Percentiles rank a stretch among this genome's conserved stretches.
These are phyloP conservation scores for Diaporthe sp. DNA, from an alignment of 2,329 filamentous ascomycete species.

Conservation along the genomic window DNA sequence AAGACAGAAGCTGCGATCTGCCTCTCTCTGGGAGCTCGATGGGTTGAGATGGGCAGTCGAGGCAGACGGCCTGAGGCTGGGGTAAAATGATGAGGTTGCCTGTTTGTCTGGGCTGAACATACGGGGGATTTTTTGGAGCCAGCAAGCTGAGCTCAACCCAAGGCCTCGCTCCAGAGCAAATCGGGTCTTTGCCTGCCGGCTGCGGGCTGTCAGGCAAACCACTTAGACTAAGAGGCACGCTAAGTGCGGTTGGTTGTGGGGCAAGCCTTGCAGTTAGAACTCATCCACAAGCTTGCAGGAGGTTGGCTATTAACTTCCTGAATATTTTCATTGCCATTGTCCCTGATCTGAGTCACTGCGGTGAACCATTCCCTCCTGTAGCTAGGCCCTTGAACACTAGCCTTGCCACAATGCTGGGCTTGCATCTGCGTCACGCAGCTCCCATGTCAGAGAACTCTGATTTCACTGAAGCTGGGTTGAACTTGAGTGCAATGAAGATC, in stretches of 20 bases:
- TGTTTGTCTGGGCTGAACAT: conserved; percentile 1
- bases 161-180: conserved; percentile 6
- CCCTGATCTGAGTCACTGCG: background rate
- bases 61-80: conserved; percentile 28
- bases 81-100: background rate
- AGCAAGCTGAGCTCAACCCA: conserved; percentile 34
- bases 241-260: background rate
- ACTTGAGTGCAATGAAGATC: background rate
- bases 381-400: background rate
- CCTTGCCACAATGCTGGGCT: background rate
- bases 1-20: background rate
- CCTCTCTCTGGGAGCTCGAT: background rate
- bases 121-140: conserved; percentile 37
- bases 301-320: background rate
- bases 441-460: background rate
- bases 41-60: background rate
- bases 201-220: background rate
- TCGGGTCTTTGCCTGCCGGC: conserved; percentile 35
- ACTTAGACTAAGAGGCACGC: background rate
- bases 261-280: background rate
- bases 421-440: background rate
- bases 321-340: background rate
- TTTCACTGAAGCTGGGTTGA: background rate
- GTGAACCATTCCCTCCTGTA: background rate
- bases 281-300: background rate